These are phyloP conservation scores for Aspergillus ustus DNA, from an alignment of 2,329 filamentous ascomycete species.

Conservation along the genomic window DNA sequence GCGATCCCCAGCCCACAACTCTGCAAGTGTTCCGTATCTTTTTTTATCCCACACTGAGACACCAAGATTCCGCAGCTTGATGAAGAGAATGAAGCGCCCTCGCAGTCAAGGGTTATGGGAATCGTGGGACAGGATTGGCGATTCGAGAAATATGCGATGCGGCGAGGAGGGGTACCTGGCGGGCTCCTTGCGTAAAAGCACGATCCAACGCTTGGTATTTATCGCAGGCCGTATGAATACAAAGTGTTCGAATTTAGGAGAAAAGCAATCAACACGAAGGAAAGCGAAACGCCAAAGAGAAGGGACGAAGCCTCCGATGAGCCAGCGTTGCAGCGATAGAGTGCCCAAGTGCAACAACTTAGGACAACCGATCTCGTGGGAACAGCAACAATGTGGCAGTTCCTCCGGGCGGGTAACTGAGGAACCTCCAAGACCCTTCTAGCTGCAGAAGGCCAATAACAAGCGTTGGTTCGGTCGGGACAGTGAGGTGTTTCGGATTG, in stretches of 20 bases:
- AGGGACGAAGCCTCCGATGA: constrained; percentile 10
- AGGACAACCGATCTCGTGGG: constrained; percentile 9
- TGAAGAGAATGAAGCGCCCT: constrained; percentile 8
- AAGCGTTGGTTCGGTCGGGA: constrained; percentile 11
- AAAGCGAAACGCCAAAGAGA: constrained; percentile 16
- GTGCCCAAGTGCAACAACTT: constrained; percentile 15
- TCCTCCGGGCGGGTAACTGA: constrained; percentile 21
- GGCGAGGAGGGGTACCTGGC: constrained; percentile 21
- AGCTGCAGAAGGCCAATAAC: constrained; percentile 23
- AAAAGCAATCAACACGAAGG: constrained; percentile 13
- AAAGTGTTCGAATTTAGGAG: constrained; percentile 5
- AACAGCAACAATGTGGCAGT: constrained; percentile 14
- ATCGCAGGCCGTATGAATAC: constrained; percentile 12
- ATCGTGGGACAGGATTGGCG: constrained; percentile 3
- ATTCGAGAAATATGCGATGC: constrained; percentile 21
- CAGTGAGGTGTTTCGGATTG: constrained; percentile 24
- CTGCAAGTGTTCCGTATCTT: constrained; percentile 6
- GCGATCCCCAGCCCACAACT: constrained; percentile 35
- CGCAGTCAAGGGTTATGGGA: constrained; percentile 15
- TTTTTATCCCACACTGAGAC: not conserved
- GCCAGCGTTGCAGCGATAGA: constrained; percentile 7
- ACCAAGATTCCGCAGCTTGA: constrained; percentile 10
- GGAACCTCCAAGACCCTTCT: constrained; percentile 11
- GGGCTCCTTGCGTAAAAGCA: constrained; percentile 30
- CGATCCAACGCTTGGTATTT: constrained; percentile 18